A percentile compares a stretch with the other conserved stretches of the same genome.
These are phyloP conservation scores for Cladorrhinum sp. DNA, from an alignment of 2,329 filamentous ascomycete genomes.

Conservation along the genomic window DNA sequence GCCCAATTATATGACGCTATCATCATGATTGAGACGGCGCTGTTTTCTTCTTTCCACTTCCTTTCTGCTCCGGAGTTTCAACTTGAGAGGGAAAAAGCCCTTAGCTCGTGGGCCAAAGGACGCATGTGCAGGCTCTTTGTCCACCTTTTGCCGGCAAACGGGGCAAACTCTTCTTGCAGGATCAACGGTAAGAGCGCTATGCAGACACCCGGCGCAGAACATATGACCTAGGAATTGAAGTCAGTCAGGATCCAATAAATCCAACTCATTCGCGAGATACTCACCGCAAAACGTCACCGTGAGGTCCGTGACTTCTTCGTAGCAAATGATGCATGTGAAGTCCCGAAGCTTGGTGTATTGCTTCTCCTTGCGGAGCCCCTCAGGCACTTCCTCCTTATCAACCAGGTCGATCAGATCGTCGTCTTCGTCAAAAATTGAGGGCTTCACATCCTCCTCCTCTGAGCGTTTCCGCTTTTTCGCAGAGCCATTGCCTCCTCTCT, in stretches of 20 bases:
- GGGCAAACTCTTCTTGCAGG: slow-evolving; percentile 57
- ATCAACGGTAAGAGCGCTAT: slow-evolving; percentile 57
- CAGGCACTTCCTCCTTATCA: slow-evolving; percentile 43
- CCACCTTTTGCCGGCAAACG: slow-evolving; percentile 61
- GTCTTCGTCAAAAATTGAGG: slow-evolving; percentile 21
- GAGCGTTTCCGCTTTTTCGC: slow-evolving; percentile 21
- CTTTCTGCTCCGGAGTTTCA: slow-evolving; percentile 59
- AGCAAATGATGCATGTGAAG: slow-evolving; percentile 66
- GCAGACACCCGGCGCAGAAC: slow-evolving; percentile 62
- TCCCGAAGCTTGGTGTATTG: slow-evolving; percentile 51
- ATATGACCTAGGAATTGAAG: slow-evolving; percentile 52
- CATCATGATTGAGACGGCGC: background rate
- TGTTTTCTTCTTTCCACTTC: slow-evolving; percentile 47
- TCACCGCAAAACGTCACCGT: slow-evolving; percentile 67
- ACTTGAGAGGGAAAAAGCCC: slow-evolving; percentile 56
- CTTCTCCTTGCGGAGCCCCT: slow-evolving; percentile 32
- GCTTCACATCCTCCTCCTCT: slow-evolving; percentile 17
- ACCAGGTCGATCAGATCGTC: slow-evolving; percentile 41
- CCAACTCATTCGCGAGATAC: background rate
- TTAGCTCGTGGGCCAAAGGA: slow-evolving; percentile 37
- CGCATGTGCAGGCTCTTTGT: slow-evolving; percentile 37
- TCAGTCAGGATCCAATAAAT: slow-evolving; percentile 8
- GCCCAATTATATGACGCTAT: background rate
- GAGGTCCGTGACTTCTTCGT: slow-evolving; percentile 57
- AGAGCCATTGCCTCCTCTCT: background rate